These are phyloP conservation scores for Solanum hybrid DNA, from an alignment of 305 asterid genomes.

Conservation along the genomic window DNA sequence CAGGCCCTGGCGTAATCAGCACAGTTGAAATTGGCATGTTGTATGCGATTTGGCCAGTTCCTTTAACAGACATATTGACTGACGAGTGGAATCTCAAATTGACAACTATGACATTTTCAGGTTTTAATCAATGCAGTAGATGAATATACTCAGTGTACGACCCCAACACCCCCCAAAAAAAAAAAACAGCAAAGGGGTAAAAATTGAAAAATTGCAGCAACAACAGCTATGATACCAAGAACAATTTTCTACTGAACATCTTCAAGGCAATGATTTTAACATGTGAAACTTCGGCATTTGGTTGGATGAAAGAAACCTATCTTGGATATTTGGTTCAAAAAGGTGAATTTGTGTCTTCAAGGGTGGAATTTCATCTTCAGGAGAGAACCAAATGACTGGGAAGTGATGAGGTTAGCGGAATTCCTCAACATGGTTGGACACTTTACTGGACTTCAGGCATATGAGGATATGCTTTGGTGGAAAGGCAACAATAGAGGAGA, in stretches of 20 bases:
- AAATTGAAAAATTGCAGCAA: background rate
- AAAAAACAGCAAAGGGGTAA: background rate
- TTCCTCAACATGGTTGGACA: no score
- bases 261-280: background rate
- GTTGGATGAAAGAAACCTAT: background rate
- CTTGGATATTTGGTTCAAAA: background rate
- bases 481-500: no score
- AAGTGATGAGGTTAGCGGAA: no score
- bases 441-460: no score
- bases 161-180: background rate
- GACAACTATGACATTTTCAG: background rate
- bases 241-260: background rate
- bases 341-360: background rate
- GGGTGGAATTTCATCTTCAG: no score
- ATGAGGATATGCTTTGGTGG: no score
- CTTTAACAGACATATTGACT: background rate
- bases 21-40: background rate
- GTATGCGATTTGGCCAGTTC: background rate
- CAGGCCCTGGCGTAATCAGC: background rate
- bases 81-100: background rate
- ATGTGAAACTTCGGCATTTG: background rate
- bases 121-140: background rate
- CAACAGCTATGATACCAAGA: background rate
- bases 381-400: no score
- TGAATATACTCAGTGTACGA: background rate